Percentiles rank a stretch among this genome's conserved stretches.
phyloP scores from a whole-genome alignment of 2,329 filamentous ascomycete genomes.

The Aspergillus viridinutans region DNA sequence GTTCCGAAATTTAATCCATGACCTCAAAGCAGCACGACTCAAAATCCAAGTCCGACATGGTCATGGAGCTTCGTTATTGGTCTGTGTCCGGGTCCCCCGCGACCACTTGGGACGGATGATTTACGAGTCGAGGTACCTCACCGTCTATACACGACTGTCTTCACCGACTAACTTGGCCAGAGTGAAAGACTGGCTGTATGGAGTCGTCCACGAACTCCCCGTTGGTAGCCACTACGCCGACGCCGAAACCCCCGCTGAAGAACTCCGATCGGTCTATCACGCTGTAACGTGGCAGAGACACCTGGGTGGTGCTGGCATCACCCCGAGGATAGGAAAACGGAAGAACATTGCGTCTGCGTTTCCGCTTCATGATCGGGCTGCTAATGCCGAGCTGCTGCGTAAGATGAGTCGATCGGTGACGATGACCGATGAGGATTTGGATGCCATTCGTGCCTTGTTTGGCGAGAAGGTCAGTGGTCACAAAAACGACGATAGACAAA shows the following conservation, averaged over 20 bases:
- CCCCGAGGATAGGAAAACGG: slow-evolving; percentile 65
- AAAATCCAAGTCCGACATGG: slow-evolving; percentile 83
- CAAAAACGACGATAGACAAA: neutral
- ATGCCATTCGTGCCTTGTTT: slow-evolving; percentile 70
- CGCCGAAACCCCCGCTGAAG: slow-evolving; percentile 81
- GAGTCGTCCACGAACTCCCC: slow-evolving; percentile 73
- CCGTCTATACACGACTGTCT: neutral
- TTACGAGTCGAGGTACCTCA: slow-evolving; percentile 66
- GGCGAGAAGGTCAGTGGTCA: slow-evolving; percentile 57
- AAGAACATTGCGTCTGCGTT: slow-evolving; percentile 59
- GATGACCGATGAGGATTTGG: slow-evolving; percentile 64
- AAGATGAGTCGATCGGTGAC: slow-evolving; percentile 64
- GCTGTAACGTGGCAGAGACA: slow-evolving; percentile 70
- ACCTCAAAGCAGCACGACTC: slow-evolving; percentile 73
- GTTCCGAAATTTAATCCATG: slow-evolving; percentile 73
- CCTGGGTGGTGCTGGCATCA: slow-evolving; percentile 76
- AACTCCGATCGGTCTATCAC: slow-evolving; percentile 80
- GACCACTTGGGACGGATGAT: slow-evolving; percentile 73
- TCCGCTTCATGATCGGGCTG: slow-evolving; percentile 70
- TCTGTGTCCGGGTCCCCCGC: slow-evolving; percentile 79
- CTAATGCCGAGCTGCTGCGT: slow-evolving; percentile 72
- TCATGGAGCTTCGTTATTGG: slow-evolving; percentile 67
- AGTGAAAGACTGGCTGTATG: slow-evolving; percentile 90
- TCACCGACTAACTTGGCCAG: slow-evolving; percentile 40
- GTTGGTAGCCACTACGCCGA: slow-evolving; percentile 68